Evolutionary conservation across 257 asterid species (phyloP).

Genomic region (Scutellaria galericulata): DNA sequence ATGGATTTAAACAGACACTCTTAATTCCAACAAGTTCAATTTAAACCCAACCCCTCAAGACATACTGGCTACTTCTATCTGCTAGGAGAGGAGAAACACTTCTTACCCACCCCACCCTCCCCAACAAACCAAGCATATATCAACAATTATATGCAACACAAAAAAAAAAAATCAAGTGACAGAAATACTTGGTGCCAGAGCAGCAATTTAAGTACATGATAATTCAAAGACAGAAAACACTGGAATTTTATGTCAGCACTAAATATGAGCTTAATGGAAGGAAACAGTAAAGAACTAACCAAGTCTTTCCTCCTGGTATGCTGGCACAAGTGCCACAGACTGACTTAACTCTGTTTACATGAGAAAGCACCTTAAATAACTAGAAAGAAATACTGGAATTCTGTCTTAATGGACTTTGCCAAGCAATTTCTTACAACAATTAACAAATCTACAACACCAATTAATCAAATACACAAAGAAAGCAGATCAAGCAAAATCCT

Average conservation of each 20-base stretch:
- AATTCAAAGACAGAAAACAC: too few species aligned
- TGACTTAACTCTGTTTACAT: not conserved
- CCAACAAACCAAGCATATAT: too few species aligned
- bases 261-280: not conserved
- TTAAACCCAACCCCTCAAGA: constrained; percentile 2
- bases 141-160: too few species aligned
- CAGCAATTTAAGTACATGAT: too few species aligned
- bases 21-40: not conserved
- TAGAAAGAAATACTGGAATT: not conserved
- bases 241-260: not conserved
- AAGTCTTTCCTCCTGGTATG: not conserved
- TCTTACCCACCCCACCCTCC: too few species aligned
- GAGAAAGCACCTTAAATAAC: not conserved
- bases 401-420: not conserved
- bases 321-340: constrained; percentile 11
- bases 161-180: too few species aligned
- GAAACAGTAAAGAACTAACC: not conserved
- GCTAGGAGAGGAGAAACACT: too few species aligned
- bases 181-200: too few species aligned
- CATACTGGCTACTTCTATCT: not conserved
- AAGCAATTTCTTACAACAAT: not conserved
- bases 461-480: not conserved
- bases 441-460: constrained; percentile 3
- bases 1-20: not conserved
- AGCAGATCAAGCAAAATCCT: constrained; percentile 3